These are phyloP conservation scores for Plantago major DNA, from an alignment of 257 asterid species.

Conservation along the genomic window DNA sequence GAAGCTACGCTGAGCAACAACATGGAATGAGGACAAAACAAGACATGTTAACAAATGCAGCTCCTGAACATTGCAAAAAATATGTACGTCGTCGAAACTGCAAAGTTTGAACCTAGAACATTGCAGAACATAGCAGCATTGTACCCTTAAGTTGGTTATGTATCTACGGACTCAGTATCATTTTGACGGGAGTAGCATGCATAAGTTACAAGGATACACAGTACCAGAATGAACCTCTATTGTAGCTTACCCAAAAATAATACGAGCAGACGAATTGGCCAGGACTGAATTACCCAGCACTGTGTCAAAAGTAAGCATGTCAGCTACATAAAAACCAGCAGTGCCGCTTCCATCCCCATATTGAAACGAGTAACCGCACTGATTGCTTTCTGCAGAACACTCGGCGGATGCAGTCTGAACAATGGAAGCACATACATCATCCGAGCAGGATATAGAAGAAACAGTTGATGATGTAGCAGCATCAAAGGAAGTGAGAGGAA, in stretches of 20 bases:
- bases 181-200: too few species aligned
- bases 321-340: constrained; percentile 68
- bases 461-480: constrained; percentile 59
- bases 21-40: too few species aligned
- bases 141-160: too few species aligned
- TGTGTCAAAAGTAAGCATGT: constrained; percentile 68
- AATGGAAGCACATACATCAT: constrained; percentile 59
- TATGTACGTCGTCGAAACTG: too few species aligned
- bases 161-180: too few species aligned
- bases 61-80: too few species aligned
- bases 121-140: too few species aligned
- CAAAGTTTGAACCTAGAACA: too few species aligned
- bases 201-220: too few species aligned
- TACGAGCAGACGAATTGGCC: constrained; percentile 78
- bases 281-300: constrained; percentile 52
- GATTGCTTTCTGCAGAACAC: constrained; percentile 57
- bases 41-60: too few species aligned
- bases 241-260: constrained; percentile 75
- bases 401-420: constrained; percentile 52
- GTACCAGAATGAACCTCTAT: neutral
- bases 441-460: constrained; percentile 62
- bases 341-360: constrained; percentile 94
- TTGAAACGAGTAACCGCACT: constrained; percentile 61
- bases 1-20: neutral
- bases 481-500: constrained; percentile 69